Evolutionary conservation across 2,329 filamentous ascomycete genomes (phyloP).

Genomic region (Epichloe coenophiala): DNA sequence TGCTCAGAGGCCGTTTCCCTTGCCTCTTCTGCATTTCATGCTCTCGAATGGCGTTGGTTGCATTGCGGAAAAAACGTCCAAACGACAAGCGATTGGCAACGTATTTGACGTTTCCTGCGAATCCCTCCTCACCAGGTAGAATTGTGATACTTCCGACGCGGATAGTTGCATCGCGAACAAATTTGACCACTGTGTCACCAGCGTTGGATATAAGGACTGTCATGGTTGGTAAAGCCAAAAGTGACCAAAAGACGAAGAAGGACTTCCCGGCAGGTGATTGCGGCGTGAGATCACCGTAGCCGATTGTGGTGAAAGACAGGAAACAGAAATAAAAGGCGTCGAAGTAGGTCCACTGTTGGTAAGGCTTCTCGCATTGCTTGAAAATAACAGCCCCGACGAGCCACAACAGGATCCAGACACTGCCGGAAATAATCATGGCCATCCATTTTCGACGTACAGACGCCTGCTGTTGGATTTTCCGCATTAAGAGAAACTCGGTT

Average conservation of each 20-base stretch:
- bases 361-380: conserved; percentile 32
- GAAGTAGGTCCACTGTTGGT: conserved; percentile 61
- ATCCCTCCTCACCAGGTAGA: conserved; percentile 39
- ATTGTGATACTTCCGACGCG: conserved; percentile 46
- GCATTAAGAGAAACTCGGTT: conserved; percentile 68
- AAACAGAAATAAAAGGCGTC: conserved; percentile 77
- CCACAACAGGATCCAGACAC: conserved; percentile 64
- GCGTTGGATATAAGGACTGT: conserved; percentile 77
- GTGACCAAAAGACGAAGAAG: conserved; percentile 88
- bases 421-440: conserved; percentile 52
- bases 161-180: conserved; percentile 40
- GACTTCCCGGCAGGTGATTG: conserved; percentile 65
- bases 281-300: conserved; percentile 71
- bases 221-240: conserved; percentile 77
- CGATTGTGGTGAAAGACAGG: conserved; percentile 69
- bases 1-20: neutral
- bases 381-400: conserved; percentile 69
- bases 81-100: conserved; percentile 27
- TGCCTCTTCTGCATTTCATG: conserved; percentile 1
- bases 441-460: conserved; percentile 59
- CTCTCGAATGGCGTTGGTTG: neutral
- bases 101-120: conserved; percentile 31
- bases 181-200: conserved; percentile 66
- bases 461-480: conserved; percentile 57
- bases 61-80: conserved; percentile 25